Evolutionary conservation across 768 basidiomycete species (phyloP).

Genomic region (Tricholoma sp.): DNA sequence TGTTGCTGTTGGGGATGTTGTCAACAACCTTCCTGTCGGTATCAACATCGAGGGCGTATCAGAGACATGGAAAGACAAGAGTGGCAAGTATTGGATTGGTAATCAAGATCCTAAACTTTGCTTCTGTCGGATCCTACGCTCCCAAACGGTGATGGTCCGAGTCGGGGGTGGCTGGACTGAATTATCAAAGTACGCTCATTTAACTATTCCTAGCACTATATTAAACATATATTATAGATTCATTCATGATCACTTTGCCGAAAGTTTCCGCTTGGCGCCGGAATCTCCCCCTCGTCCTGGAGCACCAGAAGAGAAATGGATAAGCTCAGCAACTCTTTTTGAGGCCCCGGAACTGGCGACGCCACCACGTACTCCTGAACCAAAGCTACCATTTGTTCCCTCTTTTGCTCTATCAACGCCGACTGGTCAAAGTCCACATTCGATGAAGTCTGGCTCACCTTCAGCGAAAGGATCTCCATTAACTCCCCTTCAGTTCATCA

Average conservation of each 20-base stretch:
- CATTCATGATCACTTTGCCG: conserved; percentile 81
- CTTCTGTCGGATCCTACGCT: conserved; percentile 87
- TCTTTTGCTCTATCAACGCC: conserved; percentile 64
- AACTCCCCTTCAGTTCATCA: conserved; percentile 79
- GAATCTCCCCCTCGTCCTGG: conserved; percentile 55
- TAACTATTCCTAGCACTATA: neutral
- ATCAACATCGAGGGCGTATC: conserved; percentile 79
- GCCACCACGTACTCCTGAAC: conserved; percentile 67
- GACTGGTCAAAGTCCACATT: conserved; percentile 45
- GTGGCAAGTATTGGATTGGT: conserved; percentile 96
- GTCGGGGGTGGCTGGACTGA: conserved; percentile 95
- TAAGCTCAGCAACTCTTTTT: conserved; percentile 68
- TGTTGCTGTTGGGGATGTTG: conserved; percentile 86
- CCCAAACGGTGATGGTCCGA: conserved; percentile 93
- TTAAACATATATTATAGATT: conserved; percentile 46
- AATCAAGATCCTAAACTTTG: conserved; percentile 86
- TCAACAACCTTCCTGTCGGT: conserved; percentile 82
- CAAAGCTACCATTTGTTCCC: conserved; percentile 49
- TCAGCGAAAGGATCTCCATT: conserved; percentile 69
- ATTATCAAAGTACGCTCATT: conserved; percentile 66
- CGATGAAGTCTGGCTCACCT: conserved; percentile 40
- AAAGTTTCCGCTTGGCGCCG: conserved; percentile 69
- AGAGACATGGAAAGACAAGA: conserved; percentile 88
- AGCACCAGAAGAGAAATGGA: conserved; percentile 73
- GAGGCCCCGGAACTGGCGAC: conserved; percentile 44